Conservation (phyloP, 2,329 filamentous ascomycete genomes). For the Mollisia scopiformis region DNA sequence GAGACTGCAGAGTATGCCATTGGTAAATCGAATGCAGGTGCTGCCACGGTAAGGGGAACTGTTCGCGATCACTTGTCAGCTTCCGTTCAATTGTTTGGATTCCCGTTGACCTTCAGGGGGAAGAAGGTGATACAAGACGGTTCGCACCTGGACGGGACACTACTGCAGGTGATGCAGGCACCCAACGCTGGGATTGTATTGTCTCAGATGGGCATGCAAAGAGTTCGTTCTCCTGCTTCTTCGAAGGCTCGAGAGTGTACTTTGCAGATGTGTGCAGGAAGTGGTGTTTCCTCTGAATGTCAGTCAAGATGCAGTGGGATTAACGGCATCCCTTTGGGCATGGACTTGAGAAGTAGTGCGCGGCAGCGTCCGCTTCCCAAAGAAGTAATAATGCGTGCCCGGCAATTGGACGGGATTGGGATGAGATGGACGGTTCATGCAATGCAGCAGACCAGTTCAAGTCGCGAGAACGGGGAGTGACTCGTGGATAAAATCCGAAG, state of each 20-base stretch:
- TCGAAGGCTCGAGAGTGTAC: background rate
- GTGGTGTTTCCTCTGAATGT: background rate
- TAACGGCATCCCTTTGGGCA: background rate
- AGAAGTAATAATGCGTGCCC: too few species aligned
- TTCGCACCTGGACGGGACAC: background rate
- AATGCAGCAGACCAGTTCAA: background rate
- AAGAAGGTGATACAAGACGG: background rate
- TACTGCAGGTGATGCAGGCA: background rate
- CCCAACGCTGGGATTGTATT: background rate
- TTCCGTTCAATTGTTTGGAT: background rate
- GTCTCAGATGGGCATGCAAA: background rate
- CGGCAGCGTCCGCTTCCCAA: background rate
- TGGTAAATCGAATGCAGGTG: constrained; percentile 24
- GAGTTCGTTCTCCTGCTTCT: background rate
- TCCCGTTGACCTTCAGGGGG: background rate
- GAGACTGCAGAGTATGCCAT: constrained; percentile 23
- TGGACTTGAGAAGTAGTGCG: background rate
- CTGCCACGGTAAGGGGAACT: background rate
- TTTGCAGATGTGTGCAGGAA: background rate
- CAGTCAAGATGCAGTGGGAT: background rate
- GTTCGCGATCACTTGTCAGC: background rate
- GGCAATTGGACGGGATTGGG: background rate
- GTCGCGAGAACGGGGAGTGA: too few species aligned
- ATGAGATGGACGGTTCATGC: background rate
- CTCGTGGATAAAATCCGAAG: background rate